These are phyloP conservation scores for Trichoderma sp. DNA, from an alignment of 2,329 filamentous ascomycete genomes.

Conservation along the genomic window DNA sequence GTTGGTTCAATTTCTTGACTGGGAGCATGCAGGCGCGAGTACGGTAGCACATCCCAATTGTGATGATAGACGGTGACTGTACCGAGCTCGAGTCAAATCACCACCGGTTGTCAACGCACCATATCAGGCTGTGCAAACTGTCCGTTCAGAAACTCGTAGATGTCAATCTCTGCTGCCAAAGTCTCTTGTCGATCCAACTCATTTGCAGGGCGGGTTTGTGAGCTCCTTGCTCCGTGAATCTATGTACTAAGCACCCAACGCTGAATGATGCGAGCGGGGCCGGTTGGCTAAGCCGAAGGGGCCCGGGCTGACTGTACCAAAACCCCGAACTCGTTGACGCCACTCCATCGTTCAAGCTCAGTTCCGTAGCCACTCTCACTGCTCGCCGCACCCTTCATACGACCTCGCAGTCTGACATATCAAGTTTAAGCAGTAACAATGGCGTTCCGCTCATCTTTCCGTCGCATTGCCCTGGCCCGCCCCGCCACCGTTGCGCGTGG, in stretches of 20 bases:
- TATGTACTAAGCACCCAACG: background rate
- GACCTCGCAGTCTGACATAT: background rate
- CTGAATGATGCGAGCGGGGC: background rate
- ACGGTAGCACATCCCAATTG: background rate
- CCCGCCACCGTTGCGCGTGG: conserved; percentile 35
- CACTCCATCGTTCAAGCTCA: conserved; percentile 1
- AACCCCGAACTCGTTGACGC: conserved; percentile 5
- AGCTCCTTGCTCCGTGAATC: background rate
- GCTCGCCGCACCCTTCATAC: background rate
- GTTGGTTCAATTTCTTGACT: background rate
- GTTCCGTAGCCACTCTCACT: background rate
- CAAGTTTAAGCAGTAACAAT: conserved; percentile 29
- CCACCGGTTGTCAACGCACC: background rate
- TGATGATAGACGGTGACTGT: background rate
- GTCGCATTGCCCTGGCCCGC: conserved; percentile 36
- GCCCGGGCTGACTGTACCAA: conserved; percentile 17
- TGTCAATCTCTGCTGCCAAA: background rate
- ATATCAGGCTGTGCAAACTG: background rate
- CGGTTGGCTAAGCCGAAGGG: conserved; percentile 6
- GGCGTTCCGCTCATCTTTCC: conserved; percentile 41
- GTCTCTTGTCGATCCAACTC: background rate
- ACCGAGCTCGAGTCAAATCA: background rate
- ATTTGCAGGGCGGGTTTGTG: background rate
- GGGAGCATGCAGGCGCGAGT: background rate
- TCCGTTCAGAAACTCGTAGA: background rate